Evolutionary conservation across 192 early-diverging fungal genomes (phyloP).

Genomic region (Physocladia obscura): DNA sequence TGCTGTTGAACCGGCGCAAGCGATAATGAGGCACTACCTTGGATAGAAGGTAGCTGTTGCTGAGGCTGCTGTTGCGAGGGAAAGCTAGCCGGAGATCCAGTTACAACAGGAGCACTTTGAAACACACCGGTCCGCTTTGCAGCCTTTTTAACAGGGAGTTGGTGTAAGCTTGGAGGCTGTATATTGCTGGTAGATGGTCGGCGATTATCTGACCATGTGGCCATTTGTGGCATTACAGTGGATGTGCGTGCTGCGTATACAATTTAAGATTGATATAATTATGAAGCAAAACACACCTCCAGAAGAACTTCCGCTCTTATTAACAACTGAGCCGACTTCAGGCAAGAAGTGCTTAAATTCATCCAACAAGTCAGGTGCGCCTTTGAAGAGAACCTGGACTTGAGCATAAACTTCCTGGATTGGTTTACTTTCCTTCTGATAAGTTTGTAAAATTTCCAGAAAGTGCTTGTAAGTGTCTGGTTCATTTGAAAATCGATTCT

Average conservation of each 20-base stretch:
- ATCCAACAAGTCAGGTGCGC: conserved; percentile 84
- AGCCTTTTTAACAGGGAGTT: too few species aligned
- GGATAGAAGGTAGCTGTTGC: background rate
- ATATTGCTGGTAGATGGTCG: too few species aligned
- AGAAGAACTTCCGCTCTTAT: too few species aligned
- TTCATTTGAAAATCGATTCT: conserved; percentile 87
- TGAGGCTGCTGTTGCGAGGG: background rate
- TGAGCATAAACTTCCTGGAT: conserved; percentile 97
- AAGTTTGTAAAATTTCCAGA: conserved; percentile 94
- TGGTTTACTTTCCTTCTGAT: conserved; percentile 93
- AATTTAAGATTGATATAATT: too few species aligned
- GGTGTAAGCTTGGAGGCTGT: too few species aligned
- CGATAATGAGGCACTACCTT: background rate
- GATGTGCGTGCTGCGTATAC: too few species aligned
- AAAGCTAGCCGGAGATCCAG: background rate
- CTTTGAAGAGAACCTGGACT: conserved; percentile 85
- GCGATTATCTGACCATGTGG: too few species aligned
- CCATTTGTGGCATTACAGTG: too few species aligned
- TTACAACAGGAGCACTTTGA: background rate
- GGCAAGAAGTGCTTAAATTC: conserved; percentile 99
- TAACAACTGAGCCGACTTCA: conserved; percentile 73
- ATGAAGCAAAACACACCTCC: too few species aligned
- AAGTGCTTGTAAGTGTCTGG: conserved; percentile 98
- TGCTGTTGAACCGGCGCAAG: background rate
- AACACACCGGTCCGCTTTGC: too few species aligned